phyloP scores from a whole-genome alignment of 192 early-diverging fungal genomes.

The Coemansia sp. region DNA sequence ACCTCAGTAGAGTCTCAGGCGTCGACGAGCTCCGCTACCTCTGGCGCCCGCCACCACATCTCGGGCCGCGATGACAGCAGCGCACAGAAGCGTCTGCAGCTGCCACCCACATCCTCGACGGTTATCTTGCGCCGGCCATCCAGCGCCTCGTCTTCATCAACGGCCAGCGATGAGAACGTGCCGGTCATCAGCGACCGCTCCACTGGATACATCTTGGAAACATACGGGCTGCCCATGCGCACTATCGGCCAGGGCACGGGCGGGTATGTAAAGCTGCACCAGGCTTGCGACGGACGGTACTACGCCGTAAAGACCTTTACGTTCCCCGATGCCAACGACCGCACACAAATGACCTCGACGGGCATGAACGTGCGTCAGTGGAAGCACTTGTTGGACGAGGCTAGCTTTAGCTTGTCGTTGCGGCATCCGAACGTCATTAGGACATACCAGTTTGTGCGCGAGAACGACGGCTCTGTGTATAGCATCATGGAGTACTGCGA shows the following conservation, averaged over 20 bases:
- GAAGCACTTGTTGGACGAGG: constrained; percentile 57
- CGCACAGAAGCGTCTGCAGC: constrained; percentile 34
- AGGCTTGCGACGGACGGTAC: constrained; percentile 48
- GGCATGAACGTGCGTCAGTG: constrained; percentile 51
- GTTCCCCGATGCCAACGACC: constrained; percentile 40
- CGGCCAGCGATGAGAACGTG: constrained; percentile 51
- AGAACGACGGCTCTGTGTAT: constrained; percentile 64
- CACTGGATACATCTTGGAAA: constrained; percentile 52
- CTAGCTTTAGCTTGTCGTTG: constrained; percentile 58
- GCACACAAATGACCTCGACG: constrained; percentile 36
- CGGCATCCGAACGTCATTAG: constrained; percentile 77
- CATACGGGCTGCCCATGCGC: constrained; percentile 49
- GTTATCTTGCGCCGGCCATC: constrained; percentile 54
- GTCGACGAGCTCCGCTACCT: not conserved
- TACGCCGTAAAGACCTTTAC: constrained; percentile 59
- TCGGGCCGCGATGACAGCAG: constrained; percentile 30
- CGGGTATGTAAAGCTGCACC: constrained; percentile 57
- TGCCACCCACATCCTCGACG: constrained; percentile 46
- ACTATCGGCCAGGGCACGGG: constrained; percentile 58
- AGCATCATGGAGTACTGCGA: constrained; percentile 92
- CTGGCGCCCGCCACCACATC: constrained; percentile 14
- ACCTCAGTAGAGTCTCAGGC: constrained; percentile 24
- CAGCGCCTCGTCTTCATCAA: constrained; percentile 46
- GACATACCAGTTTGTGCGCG: constrained; percentile 75
- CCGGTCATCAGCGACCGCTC: constrained; percentile 55